Evolutionary conservation across 2,329 filamentous ascomycete genomes (phyloP), one percentile per base, ranked within the genome.

Genomic region (Fusarium keratoplasticum): DNA sequence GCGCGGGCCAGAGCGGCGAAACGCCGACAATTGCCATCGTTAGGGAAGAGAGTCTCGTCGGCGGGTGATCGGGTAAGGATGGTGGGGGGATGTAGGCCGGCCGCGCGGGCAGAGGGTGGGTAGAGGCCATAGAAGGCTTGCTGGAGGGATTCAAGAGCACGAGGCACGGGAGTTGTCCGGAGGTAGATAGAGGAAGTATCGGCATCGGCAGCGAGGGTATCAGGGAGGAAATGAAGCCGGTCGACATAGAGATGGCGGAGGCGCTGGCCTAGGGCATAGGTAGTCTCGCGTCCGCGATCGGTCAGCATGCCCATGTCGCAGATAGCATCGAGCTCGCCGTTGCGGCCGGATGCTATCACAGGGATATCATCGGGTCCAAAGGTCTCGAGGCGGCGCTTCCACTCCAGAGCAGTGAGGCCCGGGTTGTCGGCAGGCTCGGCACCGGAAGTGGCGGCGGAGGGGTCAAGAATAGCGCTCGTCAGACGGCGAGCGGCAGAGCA

Each of bases 271-370:
- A 96, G 88, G 16, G 88, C 86, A 77, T 90, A 90, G 1, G 94
- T 95, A 1, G 93, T 94, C 79, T 91, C 87, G 42, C 94, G 89
- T 61, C 94, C 94, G 76, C 87, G 88, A 81, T 96, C 93, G 25
- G 94, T 96, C 77, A 96, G 86, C 86, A 93, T 92, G 76, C 94
- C 89, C 81, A 90, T 88, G 81, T 92, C 93, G 87, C 96, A 99
- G 70, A 98, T 89, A 47, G 88, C 88, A 81, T 98, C 94, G n/a
- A 92, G 87, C 79, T 94, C 89, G 70, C 92, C 92, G 1, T 84
- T 82, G 8, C 92, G 90, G 0, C 94, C 94, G 2, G 88, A 82
- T 9, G 93, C 93, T 57, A 95, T 84, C 31, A 92, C 85, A 5
- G 95, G 90, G n/a, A 90, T 88, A 80, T 94, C 92, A 73, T 92